Base-by-base conservation (phyloP, 73 alveolate genomes). In the Tetrahymena borealis region DNA sequence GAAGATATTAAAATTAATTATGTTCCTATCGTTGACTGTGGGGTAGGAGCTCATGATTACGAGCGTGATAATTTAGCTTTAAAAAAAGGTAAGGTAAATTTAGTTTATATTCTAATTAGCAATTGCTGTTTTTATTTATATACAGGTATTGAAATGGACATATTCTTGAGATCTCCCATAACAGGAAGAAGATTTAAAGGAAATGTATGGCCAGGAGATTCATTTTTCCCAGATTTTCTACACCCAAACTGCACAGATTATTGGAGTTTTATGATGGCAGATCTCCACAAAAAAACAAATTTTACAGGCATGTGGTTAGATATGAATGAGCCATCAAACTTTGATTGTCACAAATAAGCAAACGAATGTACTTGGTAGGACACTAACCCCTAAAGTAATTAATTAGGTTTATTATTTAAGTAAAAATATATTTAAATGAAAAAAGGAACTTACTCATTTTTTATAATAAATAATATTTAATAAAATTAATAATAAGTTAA, bases 241-340 rank as follows among this genome's bases (percentile, higher is more conserved):
- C 95, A 78, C n/a, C 95, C 96, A 79, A 96, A 94, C 90, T 96
- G 97, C 12, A 78, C 95, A 90, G 92, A 94, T 35, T 97, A 95
- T 94, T 98, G 97, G 98, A 94, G 96, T 33, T 78, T 33, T 90
- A 94, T 95, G 96, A 96, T 94, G 33, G 94, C 93, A 77, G 96
- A 85, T 60, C 96, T 97, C 90, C 92, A 96, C 90, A 94, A 94
- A 32, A 77, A 91, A 38, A 92, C 97, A 7, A 92, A 93, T 32
- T 98, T 95, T 94, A 97, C 96, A 93, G 98, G 99, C 35, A 94
- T 98, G 36, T 97, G 98, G 98, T 91, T 95, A 36, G 98, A 97
- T 94, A 96, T 96, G 98, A 98, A 98, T 95, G 99, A 98, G 78
- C 96, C 96, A 13, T 91, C 97, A 0, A 95, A 94, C 78, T 91